Evolutionary conservation across 768 basidiomycete genomes (phyloP).

Genomic region (Leccinum fibrillosum): DNA sequence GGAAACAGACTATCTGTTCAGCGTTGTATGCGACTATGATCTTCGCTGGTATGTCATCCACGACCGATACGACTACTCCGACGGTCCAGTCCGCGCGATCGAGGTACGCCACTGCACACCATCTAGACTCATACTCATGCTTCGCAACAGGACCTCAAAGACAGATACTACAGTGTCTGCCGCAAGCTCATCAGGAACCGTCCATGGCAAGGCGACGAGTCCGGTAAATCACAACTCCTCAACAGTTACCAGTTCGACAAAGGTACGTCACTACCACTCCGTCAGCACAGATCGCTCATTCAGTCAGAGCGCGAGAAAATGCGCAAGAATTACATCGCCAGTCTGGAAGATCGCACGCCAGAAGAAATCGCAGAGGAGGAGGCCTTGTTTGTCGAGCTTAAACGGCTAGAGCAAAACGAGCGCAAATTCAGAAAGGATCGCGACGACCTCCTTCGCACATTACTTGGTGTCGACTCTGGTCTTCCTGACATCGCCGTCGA

Average conservation of each 20-base stretch:
- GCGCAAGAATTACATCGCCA: constrained; percentile 83
- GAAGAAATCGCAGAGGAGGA: constrained; percentile 95
- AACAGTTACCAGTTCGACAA: constrained; percentile 85
- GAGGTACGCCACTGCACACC: constrained; percentile 48
- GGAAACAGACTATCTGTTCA: constrained; percentile 92
- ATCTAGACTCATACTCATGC: neutral
- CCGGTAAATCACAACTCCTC: constrained; percentile 61
- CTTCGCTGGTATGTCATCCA: constrained; percentile 85
- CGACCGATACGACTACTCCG: constrained; percentile 81
- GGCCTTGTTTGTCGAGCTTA: constrained; percentile 87
- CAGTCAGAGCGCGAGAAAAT: constrained; percentile 75
- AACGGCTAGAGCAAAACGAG: constrained; percentile 93
- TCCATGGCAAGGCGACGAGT: constrained; percentile 82
- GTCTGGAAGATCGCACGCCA: constrained; percentile 84
- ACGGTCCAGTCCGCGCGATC: constrained; percentile 52
- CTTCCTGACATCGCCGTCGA: constrained; percentile 62
- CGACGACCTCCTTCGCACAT: constrained; percentile 78
- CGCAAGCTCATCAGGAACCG: constrained; percentile 81
- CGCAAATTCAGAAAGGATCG: constrained; percentile 83
- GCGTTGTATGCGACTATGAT: constrained; percentile 77
- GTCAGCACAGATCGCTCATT: neutral
- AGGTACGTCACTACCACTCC: constrained; percentile 40
- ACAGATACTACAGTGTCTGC: constrained; percentile 90
- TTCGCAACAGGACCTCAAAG: constrained; percentile 70
- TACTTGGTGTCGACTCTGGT: constrained; percentile 87